Evolutionary conservation across 1,284 basidiomycete genomes (phyloP).

Genomic region (Puccinia brachypodii): DNA sequence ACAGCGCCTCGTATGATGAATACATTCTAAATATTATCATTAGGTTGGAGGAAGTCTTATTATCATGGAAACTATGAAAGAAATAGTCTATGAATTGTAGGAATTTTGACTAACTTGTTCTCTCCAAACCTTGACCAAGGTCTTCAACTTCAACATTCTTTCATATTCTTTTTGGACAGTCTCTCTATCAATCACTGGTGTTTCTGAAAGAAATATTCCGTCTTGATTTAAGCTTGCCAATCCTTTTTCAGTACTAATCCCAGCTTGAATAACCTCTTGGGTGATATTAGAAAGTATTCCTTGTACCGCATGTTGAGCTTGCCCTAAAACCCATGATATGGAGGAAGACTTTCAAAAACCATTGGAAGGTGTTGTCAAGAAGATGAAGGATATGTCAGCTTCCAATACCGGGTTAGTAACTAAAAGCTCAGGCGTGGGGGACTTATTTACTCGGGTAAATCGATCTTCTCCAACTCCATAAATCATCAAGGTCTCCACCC

Average conservation of each 20-base stretch:
- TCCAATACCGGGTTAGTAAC: background rate
- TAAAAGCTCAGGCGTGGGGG: background rate
- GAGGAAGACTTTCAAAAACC: constrained; percentile 29
- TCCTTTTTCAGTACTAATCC: constrained; percentile 39
- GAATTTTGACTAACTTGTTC: constrained; percentile 8
- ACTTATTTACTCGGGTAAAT: constrained; percentile 21
- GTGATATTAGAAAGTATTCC: constrained; percentile 36
- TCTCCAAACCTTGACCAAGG: constrained; percentile 44
- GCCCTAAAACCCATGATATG: constrained; percentile 37
- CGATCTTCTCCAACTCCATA: constrained; percentile 41
- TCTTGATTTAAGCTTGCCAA: constrained; percentile 40
- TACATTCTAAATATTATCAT: constrained; percentile 27
- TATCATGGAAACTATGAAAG: background rate
- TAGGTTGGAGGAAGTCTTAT: background rate
- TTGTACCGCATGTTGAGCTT: constrained; percentile 45
- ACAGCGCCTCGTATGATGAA: constrained; percentile 41
- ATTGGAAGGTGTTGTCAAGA: background rate
- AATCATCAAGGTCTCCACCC: constrained; percentile 42
- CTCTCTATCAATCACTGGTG: constrained; percentile 23
- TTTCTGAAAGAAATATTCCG: constrained; percentile 41
- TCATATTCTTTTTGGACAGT: constrained; percentile 41
- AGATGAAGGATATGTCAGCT: background rate
- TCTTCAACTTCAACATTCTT: constrained; percentile 42
- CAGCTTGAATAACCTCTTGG: constrained; percentile 20
- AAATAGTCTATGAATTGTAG: background rate